Evolutionary conservation across 768 basidiomycete species (phyloP).

Genomic region (Termitomyces heimii): DNA sequence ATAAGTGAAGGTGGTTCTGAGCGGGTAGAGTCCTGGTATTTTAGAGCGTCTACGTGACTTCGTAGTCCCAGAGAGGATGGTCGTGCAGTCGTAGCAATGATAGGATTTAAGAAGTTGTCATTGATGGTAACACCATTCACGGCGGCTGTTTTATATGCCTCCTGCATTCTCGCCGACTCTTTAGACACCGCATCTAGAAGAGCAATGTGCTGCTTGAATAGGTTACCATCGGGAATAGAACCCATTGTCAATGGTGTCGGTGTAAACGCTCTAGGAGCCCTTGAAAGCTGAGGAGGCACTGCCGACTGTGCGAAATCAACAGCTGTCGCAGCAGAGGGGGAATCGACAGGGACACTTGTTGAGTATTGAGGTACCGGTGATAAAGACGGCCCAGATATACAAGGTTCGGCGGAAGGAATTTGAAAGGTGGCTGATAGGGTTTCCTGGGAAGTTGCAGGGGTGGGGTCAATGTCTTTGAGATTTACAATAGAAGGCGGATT

Average conservation of each 20-base stretch:
- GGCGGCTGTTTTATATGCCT: conserved; percentile 15
- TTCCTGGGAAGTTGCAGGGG: neutral
- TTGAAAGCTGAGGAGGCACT: conserved; percentile 11
- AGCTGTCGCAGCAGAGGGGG: neutral
- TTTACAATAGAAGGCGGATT: neutral
- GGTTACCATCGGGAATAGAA: conserved; percentile 38
- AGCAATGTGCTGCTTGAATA: conserved; percentile 65
- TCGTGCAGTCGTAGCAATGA: conserved; percentile 1
- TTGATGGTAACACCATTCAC: conserved; percentile 8
- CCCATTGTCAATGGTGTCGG: conserved; percentile 30
- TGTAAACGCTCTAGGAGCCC: neutral
- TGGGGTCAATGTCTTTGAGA: neutral
- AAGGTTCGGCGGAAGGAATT: neutral
- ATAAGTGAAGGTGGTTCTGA: conserved; percentile 11
- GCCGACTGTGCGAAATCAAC: neutral
- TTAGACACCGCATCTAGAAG: conserved; percentile 67
- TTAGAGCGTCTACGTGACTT: neutral
- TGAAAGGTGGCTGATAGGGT: neutral
- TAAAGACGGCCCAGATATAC: neutral
- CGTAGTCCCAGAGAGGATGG: neutral
- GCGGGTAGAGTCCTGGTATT: conserved; percentile 9
- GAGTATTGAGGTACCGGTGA: neutral
- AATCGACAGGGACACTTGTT: neutral
- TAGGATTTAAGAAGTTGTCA: conserved; percentile 8
- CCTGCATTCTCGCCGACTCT: conserved; percentile 63